Conservation (phyloP, 306 rosid genomes). For the Rubus idaeus region DNA sequence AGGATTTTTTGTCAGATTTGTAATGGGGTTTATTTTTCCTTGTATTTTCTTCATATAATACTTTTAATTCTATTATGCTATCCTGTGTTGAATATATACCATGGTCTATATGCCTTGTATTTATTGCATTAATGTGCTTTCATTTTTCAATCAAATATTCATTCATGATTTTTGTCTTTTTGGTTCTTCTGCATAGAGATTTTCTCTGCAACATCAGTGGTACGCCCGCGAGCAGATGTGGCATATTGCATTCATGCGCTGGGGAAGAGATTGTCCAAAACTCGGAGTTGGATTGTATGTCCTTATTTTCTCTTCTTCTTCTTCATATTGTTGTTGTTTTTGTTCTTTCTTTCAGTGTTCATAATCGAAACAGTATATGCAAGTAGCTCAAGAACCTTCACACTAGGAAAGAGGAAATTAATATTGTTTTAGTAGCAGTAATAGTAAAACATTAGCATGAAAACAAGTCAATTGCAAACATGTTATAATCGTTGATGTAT, state of each 20-base stretch:
- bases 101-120: background rate
- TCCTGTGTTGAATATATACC: background rate
- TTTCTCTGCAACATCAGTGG: constrained; percentile 69
- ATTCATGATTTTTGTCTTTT: constrained; percentile 4
- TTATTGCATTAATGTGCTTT: background rate
- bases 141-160: background rate
- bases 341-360: background rate
- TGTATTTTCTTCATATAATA: background rate
- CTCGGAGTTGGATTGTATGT: constrained; percentile 77
- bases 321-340: background rate
- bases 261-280: constrained; percentile 77
- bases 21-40: background rate
- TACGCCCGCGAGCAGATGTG: constrained; percentile 84
- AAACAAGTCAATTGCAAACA: background rate
- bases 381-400: background rate
- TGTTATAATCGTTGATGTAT: background rate
- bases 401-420: background rate
- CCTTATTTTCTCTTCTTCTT: background rate
- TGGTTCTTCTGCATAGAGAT: constrained; percentile 44
- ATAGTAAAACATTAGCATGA: constrained; percentile 1
- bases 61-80: background rate
- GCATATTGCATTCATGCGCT: constrained; percentile 81
- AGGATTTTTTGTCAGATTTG: background rate
- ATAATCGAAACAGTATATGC: background rate
- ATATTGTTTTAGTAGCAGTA: background rate